Conservation (phyloP, 129 eudicot species). For the Lonicera japonica region DNA sequence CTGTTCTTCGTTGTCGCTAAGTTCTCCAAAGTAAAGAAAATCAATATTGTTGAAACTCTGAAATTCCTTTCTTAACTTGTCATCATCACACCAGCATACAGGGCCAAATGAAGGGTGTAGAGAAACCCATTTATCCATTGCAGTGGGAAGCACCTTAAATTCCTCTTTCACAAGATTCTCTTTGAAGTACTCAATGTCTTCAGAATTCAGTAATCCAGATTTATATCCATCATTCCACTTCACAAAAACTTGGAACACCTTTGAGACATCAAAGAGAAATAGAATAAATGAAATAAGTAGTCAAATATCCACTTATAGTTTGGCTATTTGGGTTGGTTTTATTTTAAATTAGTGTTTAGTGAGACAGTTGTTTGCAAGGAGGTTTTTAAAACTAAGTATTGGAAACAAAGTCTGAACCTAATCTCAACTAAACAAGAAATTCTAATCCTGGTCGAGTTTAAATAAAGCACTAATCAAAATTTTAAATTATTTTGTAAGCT, state of each 20-base stretch:
- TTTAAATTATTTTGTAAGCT: no score
- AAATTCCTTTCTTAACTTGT: conserved; percentile 58
- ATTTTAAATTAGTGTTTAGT: background rate
- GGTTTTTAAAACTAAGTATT: no score
- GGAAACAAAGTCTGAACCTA: no score
- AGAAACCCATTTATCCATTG: conserved; percentile 82
- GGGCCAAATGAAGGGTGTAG: conserved; percentile 69
- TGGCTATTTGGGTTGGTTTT: no score
- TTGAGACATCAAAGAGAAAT: conserved; percentile 11
- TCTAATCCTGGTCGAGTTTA: no score
- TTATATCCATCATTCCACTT: conserved; percentile 56
- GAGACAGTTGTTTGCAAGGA: no score
- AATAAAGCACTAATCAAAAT: no score
- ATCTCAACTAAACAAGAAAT: no score
- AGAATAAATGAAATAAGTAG: no score
- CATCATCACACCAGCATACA: conserved; percentile 83
- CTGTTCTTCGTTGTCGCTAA: conserved; percentile 45
- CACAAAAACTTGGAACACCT: conserved; percentile 66
- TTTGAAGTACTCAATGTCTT: conserved; percentile 54
- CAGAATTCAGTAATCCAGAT: conserved; percentile 48
- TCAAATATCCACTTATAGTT: no score
- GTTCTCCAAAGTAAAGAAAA: conserved; percentile 56
- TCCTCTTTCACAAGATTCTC: conserved; percentile 45
- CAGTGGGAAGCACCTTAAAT: conserved; percentile 66
- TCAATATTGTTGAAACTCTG: conserved; percentile 42